A percentile compares a stretch with the other conserved stretches of the same genome.
These are phyloP conservation scores for Amanita pallidorosea DNA, from an alignment of 768 basidiomycete species.

Conservation along the genomic window DNA sequence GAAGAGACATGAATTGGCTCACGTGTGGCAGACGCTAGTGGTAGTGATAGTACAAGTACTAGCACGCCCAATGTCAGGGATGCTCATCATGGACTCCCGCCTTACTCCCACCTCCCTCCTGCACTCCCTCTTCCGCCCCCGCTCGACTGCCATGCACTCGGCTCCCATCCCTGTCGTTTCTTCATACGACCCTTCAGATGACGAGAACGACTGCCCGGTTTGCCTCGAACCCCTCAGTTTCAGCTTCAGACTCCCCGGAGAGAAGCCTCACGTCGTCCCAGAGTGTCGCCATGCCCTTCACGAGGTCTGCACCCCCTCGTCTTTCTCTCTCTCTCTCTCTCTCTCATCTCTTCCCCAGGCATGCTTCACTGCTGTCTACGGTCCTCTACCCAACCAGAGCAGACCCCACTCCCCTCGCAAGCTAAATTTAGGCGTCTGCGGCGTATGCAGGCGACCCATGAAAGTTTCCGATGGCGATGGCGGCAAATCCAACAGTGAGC, in stretches of 20 bases:
- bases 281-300: slow-evolving; percentile 98
- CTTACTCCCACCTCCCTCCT: slow-evolving; percentile 39
- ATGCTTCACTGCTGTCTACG: slow-evolving; percentile 95
- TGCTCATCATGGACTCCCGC: slow-evolving; percentile 22
- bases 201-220: slow-evolving; percentile 91
- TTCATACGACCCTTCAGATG: slow-evolving; percentile 47
- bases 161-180: slow-evolving; percentile 69
- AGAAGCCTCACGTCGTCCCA: slow-evolving; percentile 95
- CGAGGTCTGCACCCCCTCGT: slow-evolving; percentile 39
- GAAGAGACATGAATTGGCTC: slow-evolving; percentile 20
- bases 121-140: slow-evolving; percentile 41
- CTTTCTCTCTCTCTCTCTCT: slow-evolving; percentile 1
- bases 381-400: slow-evolving; percentile 59
- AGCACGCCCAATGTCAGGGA: slow-evolving; percentile 11
- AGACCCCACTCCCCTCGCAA: slow-evolving; percentile 50
- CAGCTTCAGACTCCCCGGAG: slow-evolving; percentile 86
- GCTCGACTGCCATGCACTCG: slow-evolving; percentile 30
- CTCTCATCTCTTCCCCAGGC: slow-evolving; percentile 39
- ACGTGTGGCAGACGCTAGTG: too few relatives aligned
- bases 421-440: slow-evolving; percentile 87
- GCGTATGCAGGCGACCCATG: slow-evolving; percentile 95
- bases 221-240: slow-evolving; percentile 93
- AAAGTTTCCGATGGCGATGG: slow-evolving; percentile 84
- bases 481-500: slow-evolving; percentile 82
- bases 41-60: too few relatives aligned